A percentile compares a stretch with the other conserved stretches of the same genome.
phyloP scores from a whole-genome alignment of 176 grass and related monocot genomes.

The Ensete glaucum region DNA sequence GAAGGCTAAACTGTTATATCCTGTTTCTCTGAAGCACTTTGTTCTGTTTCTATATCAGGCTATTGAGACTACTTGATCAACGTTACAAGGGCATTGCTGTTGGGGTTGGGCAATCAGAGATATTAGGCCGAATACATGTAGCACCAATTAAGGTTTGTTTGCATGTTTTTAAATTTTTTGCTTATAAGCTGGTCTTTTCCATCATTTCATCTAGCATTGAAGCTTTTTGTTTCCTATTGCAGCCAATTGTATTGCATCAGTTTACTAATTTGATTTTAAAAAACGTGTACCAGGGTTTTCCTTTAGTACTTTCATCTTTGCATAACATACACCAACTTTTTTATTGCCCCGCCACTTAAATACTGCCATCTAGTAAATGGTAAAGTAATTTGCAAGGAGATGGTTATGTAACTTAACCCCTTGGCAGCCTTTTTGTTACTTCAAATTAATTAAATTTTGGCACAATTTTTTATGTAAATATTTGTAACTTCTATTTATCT shows the following conservation, averaged over 20 bases:
- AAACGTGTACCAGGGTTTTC: no score
- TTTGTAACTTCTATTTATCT: not conserved
- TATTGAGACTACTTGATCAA: conserved; percentile 89
- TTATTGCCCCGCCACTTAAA: no score
- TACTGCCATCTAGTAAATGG: no score
- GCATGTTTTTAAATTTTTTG: not conserved
- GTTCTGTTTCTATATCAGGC: conserved; percentile 33
- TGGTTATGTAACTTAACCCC: not conserved
- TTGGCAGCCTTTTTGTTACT: not conserved
- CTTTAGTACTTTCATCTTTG: no score
- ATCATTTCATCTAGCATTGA: not conserved
- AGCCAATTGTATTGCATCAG: no score
- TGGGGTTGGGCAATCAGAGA: conserved; percentile 95
- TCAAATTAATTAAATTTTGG: not conserved
- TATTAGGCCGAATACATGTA: conserved; percentile 94
- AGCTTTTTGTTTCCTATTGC: no score
- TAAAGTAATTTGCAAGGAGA: not conserved
- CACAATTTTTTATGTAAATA: conserved; percentile 16
- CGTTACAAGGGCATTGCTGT: conserved; percentile 76
- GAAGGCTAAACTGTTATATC: not conserved
- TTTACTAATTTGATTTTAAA: no score
- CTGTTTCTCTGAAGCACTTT: conserved; percentile 8
- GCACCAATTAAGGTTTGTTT: conserved; percentile 77
- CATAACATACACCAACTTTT: no score
- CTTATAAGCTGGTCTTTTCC: not conserved